Base-by-base conservation (phyloP, 2,329 filamentous ascomycete genomes). In the Alternaria sp. region DNA sequence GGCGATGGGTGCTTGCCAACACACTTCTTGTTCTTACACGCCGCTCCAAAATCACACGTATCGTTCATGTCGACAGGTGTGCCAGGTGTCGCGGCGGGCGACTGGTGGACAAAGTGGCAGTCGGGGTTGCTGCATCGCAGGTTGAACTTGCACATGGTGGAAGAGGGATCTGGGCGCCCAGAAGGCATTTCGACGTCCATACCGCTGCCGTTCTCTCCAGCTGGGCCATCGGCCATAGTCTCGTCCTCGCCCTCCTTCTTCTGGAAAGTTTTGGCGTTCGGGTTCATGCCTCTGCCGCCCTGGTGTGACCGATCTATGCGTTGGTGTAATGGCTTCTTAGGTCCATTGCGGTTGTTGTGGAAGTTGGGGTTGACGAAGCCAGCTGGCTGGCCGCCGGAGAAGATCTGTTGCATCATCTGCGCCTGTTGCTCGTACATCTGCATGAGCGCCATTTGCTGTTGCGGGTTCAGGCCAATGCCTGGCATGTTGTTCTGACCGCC, bases 11-110 rank as follows among this genome's bases (percentile, higher is more conserved):
- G 95, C 60, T 93, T 92, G 30, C 87, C 94, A 9, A 91, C 92
- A 75, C 95, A 99, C 82, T 98, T 98, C 73, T 88, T 86, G 84
- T 98, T 99, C 82, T 95, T 97, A 87, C 95, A 99, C 9, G 93
- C 93, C 2, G 89, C 93, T 20, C 93, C 94, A 71, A 92, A 98
- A 18, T 86, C 86, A 82, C 95, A 99, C 18, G 86, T 84, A 72
- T 97, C 93, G 60, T 85, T 87, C 68, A 94, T 85, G 77, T 98
- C 95, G 59, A 98, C 85, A 0, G 89, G 85, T 2, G 86, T 87
- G 28, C 91, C 92, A 2, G 90, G 90, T 4, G 92, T 91, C 32
- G 94, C 94, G 2, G 92, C 93, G 2, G 95, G 93, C 16, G 94
- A 97, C 81, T 97, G 94, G 74, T 99, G 95, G 18, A 93, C 95